A percentile compares a stretch with the other conserved stretches of the same genome.
Evolutionary conservation across 2,329 filamentous ascomycete genomes (phyloP).

Genomic region (Chrysoporthe puriensis): DNA sequence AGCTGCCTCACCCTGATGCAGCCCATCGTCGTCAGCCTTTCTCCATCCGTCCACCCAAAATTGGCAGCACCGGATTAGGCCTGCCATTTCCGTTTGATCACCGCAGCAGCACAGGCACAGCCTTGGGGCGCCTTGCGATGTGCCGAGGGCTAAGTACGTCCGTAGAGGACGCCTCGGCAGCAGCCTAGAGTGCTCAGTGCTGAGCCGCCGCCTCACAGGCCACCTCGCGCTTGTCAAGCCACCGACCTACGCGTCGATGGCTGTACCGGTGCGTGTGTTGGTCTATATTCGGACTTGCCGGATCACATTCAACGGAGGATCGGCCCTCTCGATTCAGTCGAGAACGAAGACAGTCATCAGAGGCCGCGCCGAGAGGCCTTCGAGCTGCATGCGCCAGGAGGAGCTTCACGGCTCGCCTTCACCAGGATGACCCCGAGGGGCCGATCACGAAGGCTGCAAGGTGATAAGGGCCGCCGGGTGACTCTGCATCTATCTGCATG

Average conservation of each 20-base stretch:
- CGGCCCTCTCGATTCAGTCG: not conserved
- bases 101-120: conserved; percentile 1
- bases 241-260: conserved; percentile 2
- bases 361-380: not conserved
- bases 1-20: conserved; percentile 12
- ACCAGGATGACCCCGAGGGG: conserved; percentile 18
- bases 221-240: not conserved
- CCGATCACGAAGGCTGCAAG: conserved; percentile 18
- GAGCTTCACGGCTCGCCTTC: conserved; percentile 3
- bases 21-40: conserved; percentile 18
- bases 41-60: conserved; percentile 16
- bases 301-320: not conserved
- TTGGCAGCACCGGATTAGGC: conserved; percentile 16
- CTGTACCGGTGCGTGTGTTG: not conserved
- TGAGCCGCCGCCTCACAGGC: not conserved
- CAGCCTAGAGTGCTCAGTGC: not conserved
- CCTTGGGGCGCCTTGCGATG: not conserved
- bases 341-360: not conserved
- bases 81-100: conserved; percentile 18
- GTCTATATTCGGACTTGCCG: conserved; percentile 7
- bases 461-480: conserved; percentile 19
- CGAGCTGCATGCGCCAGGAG: not conserved
- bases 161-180: not conserved
- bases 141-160: not conserved
- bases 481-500: conserved; percentile 22